Conservation (phyloP, 1,284 basidiomycete genomes). For the Pyrrhoderma noxium region DNA sequence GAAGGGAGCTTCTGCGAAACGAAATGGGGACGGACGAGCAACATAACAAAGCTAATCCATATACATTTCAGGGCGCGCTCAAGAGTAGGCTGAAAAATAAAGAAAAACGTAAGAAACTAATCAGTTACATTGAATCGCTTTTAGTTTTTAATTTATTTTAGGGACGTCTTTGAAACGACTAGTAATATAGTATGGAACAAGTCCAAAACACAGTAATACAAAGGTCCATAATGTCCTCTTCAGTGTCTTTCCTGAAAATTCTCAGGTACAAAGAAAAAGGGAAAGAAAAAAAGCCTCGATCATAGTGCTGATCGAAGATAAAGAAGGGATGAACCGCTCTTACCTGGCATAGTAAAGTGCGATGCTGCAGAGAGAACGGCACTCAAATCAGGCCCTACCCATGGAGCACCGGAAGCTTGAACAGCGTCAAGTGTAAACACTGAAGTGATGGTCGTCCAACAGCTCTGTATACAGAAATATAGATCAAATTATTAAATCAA, state of each 20-base stretch:
- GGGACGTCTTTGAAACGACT: background rate
- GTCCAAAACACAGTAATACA: no score
- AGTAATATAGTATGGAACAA: no score
- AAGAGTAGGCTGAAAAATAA: background rate
- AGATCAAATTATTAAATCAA: conserved; percentile 11
- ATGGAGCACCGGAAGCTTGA: conserved; percentile 32
- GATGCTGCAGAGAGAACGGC: conserved; percentile 35
- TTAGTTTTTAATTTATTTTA: background rate
- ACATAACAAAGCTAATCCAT: no score
- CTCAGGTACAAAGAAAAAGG: no score
- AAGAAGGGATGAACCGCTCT: background rate
- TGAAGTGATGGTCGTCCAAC: conserved; percentile 62
- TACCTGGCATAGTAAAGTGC: conserved; percentile 43
- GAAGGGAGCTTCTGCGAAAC: no score
- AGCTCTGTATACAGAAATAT: conserved; percentile 38
- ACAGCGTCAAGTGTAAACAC: conserved; percentile 55
- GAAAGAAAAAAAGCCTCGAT: no score
- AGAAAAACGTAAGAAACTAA: background rate
- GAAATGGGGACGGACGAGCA: no score
- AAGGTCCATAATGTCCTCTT: no score
- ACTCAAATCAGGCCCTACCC: conserved; percentile 50
- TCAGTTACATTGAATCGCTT: background rate
- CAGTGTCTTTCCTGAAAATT: no score
- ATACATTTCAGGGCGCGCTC: no score
- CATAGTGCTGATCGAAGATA: background rate